Percentiles rank a stretch among this genome's conserved stretches.
phyloP scores from a whole-genome alignment of 176 grass and related monocot species.

The Lolium rigidum region DNA sequence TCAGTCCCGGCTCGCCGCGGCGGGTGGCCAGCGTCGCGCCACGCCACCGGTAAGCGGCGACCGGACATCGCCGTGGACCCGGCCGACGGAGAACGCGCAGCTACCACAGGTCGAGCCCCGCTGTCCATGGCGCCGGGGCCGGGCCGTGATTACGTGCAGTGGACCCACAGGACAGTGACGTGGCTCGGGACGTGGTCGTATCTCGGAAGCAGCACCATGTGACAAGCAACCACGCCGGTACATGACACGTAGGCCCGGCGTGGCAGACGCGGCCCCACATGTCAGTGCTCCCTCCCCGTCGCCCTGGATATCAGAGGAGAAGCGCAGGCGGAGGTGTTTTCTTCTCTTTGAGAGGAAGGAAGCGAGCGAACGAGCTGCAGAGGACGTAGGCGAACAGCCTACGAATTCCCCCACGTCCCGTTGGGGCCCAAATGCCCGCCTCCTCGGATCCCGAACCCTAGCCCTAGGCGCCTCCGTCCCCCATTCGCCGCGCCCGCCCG shows the following conservation, averaged over 20 bases:
- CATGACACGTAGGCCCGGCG: neutral
- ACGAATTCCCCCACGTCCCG: neutral
- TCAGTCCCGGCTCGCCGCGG: neutral
- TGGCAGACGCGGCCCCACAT: accelerated
- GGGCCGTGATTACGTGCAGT: neutral
- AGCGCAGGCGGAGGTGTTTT: neutral
- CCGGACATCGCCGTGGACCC: slow-evolving; percentile 48
- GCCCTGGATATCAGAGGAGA: neutral
- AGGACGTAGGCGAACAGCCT: neutral
- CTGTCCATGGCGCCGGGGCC: neutral
- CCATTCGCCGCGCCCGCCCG: neutral
- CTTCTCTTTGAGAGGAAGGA: slow-evolving; percentile 22
- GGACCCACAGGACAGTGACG: neutral
- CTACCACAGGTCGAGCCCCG: neutral
- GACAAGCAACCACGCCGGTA: too few relatives aligned
- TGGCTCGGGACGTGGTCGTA: neutral
- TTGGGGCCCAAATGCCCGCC: neutral
- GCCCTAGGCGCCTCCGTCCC: slow-evolving; percentile 30
- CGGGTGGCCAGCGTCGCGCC: slow-evolving; percentile 10
- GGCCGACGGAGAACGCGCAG: neutral
- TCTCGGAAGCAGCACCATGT: too few relatives aligned
- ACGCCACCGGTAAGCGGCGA: slow-evolving; percentile 48
- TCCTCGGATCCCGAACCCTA: slow-evolving; percentile 43
- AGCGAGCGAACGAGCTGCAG: neutral
- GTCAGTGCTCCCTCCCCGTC: slow-evolving; percentile 8